Conservation (phyloP, 768 basidiomycete species). For the Rhodosporidiobolus sp. region DNA sequence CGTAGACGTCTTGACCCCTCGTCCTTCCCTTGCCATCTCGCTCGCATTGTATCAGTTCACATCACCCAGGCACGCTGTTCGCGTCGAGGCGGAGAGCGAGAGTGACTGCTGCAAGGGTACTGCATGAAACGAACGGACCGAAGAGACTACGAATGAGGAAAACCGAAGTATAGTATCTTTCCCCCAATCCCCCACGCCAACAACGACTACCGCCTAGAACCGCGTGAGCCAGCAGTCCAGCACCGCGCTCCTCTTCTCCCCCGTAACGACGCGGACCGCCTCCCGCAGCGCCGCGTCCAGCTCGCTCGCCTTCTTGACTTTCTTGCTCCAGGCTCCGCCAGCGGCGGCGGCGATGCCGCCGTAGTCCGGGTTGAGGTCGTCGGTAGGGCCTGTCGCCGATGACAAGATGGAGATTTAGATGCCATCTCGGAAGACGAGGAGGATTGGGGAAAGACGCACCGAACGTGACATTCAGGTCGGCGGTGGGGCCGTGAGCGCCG, state of each 20-base stretch:
- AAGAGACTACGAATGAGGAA: too few species aligned
- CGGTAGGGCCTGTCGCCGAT: constrained; percentile 45
- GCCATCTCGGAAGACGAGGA: too few species aligned
- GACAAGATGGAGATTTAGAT: too few species aligned
- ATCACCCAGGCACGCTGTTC: too few species aligned
- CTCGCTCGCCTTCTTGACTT: constrained; percentile 46
- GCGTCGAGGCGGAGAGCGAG: too few species aligned
- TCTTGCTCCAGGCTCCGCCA: constrained; percentile 62
- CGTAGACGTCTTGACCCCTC: background rate
- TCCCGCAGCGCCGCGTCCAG: constrained; percentile 52
- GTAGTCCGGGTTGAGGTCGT: constrained; percentile 57
- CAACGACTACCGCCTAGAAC: constrained; percentile 45
- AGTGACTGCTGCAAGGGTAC: too few species aligned
- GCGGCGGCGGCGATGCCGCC: constrained; percentile 63
- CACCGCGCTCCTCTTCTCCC: constrained; percentile 66
- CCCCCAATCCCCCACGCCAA: background rate
- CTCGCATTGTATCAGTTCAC: too few species aligned
- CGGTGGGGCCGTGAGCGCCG: constrained; percentile 55
- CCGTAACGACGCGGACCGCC: constrained; percentile 58
- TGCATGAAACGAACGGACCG: background rate
- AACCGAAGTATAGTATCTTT: background rate
- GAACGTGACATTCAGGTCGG: constrained; percentile 62
- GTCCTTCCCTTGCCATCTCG: too few species aligned
- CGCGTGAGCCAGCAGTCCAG: constrained; percentile 60
- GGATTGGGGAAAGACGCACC: constrained; percentile 38